A percentile compares a stretch with the other conserved stretches of the same genome.
These are phyloP conservation scores for Fraxinus nigra DNA, from an alignment of 305 asterid genomes.

Conservation along the genomic window DNA sequence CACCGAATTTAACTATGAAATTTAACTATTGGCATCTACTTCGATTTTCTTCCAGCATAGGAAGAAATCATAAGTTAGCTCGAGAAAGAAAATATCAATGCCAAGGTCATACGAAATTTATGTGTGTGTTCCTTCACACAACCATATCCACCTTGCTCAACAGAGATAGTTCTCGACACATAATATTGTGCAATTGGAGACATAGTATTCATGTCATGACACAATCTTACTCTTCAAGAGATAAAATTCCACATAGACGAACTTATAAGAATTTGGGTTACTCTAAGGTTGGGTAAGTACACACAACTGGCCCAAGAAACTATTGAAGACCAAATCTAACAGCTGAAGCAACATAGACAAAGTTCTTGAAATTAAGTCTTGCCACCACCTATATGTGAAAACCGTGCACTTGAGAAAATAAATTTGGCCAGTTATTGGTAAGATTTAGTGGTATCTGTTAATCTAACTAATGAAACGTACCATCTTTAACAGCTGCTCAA, in stretches of 20 bases:
- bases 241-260: too few relatives aligned
- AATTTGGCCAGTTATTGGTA: background rate
- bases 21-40: background rate
- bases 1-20: background rate
- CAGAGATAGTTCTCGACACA: background rate
- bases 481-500: background rate
- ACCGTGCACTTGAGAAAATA: too few relatives aligned
- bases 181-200: background rate
- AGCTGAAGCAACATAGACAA: too few relatives aligned
- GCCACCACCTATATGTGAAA: too few relatives aligned
- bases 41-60: background rate
- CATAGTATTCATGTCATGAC: background rate
- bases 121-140: background rate
- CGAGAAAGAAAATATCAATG: background rate
- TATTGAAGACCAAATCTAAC: background rate
- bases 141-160: background rate
- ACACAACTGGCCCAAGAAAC: background rate
- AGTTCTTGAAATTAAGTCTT: too few relatives aligned
- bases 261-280: too few relatives aligned
- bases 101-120: background rate
- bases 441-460: background rate
- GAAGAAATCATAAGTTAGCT: background rate
- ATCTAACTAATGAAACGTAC: background rate
- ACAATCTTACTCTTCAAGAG: background rate
- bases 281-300: background rate